These are phyloP conservation scores for Penicillium sp. DNA, from an alignment of 2,329 filamentous ascomycete species.

Conservation along the genomic window DNA sequence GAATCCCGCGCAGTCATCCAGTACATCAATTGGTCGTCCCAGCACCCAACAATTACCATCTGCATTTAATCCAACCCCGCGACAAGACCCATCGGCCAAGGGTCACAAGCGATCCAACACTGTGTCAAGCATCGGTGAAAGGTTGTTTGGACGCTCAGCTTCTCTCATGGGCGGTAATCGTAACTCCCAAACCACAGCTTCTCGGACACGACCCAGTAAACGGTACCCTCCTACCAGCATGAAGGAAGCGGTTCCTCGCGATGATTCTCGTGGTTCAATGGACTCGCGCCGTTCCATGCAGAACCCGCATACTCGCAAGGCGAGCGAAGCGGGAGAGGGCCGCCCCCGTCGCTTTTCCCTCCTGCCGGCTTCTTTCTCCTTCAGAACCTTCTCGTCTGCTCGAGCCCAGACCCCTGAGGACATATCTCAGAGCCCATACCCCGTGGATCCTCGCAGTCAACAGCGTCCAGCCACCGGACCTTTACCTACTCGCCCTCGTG, in stretches of 20 bases:
- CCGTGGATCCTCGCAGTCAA: constrained; percentile 24
- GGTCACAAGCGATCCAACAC: constrained; percentile 70
- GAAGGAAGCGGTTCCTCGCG: constrained; percentile 67
- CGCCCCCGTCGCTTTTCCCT: constrained; percentile 71
- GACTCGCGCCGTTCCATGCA: constrained; percentile 75
- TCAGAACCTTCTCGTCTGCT: constrained; percentile 64
- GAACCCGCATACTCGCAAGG: constrained; percentile 68
- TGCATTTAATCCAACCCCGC: constrained; percentile 59
- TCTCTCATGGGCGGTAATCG: constrained; percentile 70
- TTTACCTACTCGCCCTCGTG: constrained; percentile 24
- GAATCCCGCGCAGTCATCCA: constrained; percentile 51
- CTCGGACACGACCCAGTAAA: constrained; percentile 55
- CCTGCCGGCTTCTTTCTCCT: constrained; percentile 63
- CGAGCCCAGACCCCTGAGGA: constrained; percentile 49
- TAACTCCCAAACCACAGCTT: constrained; percentile 31
- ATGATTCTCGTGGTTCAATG: constrained; percentile 64
- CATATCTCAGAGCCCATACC: constrained; percentile 42
- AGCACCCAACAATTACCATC: constrained; percentile 58
- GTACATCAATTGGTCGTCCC: constrained; percentile 60
- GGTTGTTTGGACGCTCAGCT: constrained; percentile 78
- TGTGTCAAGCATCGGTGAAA: constrained; percentile 78
- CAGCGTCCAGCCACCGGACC: constrained; percentile 41
- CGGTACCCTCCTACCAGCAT: constrained; percentile 91
- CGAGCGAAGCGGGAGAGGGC: constrained; percentile 62
- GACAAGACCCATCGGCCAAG: constrained; percentile 44